Evolutionary conservation across 2,329 filamentous ascomycete genomes (phyloP), one percentile per base, ranked within the genome.

Genomic region (Camptophora hylomeconis): DNA sequence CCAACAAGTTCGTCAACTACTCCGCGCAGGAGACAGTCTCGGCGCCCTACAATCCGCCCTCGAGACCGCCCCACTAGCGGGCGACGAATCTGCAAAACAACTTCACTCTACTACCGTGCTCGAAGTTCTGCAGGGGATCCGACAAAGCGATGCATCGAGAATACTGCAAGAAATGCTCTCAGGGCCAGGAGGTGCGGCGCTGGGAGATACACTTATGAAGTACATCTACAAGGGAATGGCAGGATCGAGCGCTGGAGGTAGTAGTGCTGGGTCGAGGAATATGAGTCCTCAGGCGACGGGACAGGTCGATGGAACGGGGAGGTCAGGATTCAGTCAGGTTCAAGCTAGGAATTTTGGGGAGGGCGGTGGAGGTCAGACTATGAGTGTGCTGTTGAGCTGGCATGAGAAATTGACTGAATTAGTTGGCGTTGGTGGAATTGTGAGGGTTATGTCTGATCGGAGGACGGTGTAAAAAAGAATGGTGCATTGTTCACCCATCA

Each of bases 371-470:
- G 80, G 82, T 19, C 77, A 84, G 33, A 80, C 78, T 30, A 95
- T 95, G 89, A 95, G 89, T 51, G 89, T 98, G 28, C 56, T 98
- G 51, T 63, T 98, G 43, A 94, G 84, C 58, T 98, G 89, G 89
- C 89, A 98, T 53, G 89, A 98, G 65, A 98, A 94, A 69, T 71
- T 94, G 38, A 83, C 95, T 4, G 89, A 98, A 49, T 75, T 94
- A 48, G 82, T 84, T 20, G 89, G 89, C 14, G 66, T 84, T 43
- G 89, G 89, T 24, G 94, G 80, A 54, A 89, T 98, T 57, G 81
- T 84, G 39, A 73, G 89, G 46, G 83, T 83, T 42, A 94, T 98
- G 86, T 89, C 83, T 22, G 89, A 98, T 64, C 81, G 87, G 63
- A 76, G 89, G 50, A 89, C 80, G 46, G 87, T 92, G 45, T 92